Conservation (phyloP, 140 eudicot genomes). For the Erigeron philadelphicus region DNA sequence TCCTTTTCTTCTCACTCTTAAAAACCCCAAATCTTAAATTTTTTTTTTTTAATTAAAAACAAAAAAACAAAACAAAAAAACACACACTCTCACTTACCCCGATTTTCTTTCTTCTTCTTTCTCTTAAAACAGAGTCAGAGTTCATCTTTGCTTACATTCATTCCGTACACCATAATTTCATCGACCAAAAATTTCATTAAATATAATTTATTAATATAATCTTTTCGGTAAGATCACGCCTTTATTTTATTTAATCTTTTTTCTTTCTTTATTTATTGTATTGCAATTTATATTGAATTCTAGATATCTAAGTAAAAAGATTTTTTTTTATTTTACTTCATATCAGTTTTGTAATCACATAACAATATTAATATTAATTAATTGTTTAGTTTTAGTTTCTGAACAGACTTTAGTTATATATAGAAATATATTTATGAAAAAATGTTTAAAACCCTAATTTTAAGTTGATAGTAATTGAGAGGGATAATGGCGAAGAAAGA, state of each 20-base stretch:
- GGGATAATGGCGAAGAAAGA: slow-evolving; percentile 45
- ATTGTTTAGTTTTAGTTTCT: too few relatives aligned
- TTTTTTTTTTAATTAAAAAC: too few relatives aligned
- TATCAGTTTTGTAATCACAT: too few relatives aligned
- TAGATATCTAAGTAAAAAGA: not conserved
- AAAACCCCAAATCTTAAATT: too few relatives aligned
- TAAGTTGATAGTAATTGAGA: not conserved
- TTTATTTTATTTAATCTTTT: slow-evolving; percentile 6
- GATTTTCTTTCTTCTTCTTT: not conserved
- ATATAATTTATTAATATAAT: too few relatives aligned
- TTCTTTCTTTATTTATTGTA: not conserved
- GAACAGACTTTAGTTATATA: too few relatives aligned
- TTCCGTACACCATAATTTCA: slow-evolving; percentile 25
- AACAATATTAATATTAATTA: too few relatives aligned
- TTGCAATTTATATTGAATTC: not conserved
- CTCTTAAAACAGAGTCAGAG: slow-evolving; percentile 20
- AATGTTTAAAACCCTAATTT: too few relatives aligned
- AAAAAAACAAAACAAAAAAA: not conserved
- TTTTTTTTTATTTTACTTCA: too few relatives aligned
- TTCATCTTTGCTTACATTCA: slow-evolving; percentile 28
- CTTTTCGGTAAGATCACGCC: slow-evolving; percentile 28
- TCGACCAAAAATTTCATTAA: too few relatives aligned
- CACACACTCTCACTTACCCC: slow-evolving; percentile 16
- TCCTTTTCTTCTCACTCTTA: too few relatives aligned
- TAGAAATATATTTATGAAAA: too few relatives aligned